Base-by-base conservation (phyloP, 2,329 filamentous ascomycete genomes). In the Claviceps quebecensis region DNA sequence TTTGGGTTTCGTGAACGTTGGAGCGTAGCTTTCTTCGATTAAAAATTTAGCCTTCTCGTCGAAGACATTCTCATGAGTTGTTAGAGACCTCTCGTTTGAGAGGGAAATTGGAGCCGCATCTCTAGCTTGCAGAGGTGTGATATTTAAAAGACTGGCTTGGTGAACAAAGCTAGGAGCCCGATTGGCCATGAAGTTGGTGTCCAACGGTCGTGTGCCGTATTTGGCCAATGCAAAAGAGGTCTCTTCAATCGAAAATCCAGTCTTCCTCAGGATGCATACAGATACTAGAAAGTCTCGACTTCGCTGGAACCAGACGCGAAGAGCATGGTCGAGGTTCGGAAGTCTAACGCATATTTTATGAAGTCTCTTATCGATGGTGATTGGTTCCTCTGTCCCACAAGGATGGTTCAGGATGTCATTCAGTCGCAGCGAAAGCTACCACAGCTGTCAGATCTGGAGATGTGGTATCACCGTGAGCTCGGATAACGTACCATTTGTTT, bases 261-360 rank as follows among this genome's bases (percentile, higher is more conserved):
- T 56, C 48, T 60, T 65, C 37, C 62, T 57, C 1, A 69, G 57
- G 48, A 66, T 58, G 45, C 58, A 67, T 4, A 63, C 56, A 1
- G 62, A 54, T 16, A 68, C 50, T 23, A 54, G 59, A 38, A 69
- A 67, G 47, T 69, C 65, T 49, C 65, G 58, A 4, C 48, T 54
- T 8, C 64, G 57, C 8, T 60, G 57, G 43, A 69, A 67, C 19
- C 59, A 56, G 9, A 55, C 57, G 4, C 58, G 43, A 11, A 67
- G 48, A 4, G 56, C 56, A 36, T 63, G 61, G 2, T 52, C 47
- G n/a, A 60, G 59, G 4, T 56, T 51, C 3, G 59, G 57, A 4
- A 65, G 53, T 7, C 51, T 54, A 16, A 69, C 50, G 22, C 55
- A 56, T 6, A 69, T 50, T 39, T 56, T 49, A 5, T 54, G 51